A percentile compares a stretch with the other conserved stretches of the same genome.
phyloP scores from a whole-genome alignment of 371 early-diverging fungal species.

The Dichotomocladium elegans region DNA sequence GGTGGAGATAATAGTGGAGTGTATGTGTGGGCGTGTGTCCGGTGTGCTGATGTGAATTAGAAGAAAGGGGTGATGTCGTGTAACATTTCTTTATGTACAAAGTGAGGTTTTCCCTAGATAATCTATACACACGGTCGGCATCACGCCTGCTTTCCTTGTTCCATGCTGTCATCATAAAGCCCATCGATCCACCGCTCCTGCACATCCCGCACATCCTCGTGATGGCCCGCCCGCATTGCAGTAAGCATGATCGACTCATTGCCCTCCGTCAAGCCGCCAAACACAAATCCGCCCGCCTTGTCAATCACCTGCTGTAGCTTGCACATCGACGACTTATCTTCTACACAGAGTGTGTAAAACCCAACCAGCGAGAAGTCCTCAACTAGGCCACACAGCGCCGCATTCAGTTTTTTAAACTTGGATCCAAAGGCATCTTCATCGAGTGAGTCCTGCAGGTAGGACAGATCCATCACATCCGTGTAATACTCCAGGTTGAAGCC shows the following conservation, averaged over 20 bases:
- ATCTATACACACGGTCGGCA: neutral
- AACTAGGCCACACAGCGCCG: slow-evolving; percentile 82
- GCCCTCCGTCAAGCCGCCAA: slow-evolving; percentile 77
- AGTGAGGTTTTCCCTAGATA: neutral
- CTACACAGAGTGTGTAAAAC: slow-evolving; percentile 85
- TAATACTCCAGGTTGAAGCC: slow-evolving; percentile 91
- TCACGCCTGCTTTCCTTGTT: neutral
- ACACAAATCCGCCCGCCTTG: slow-evolving; percentile 90
- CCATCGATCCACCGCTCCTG: slow-evolving; percentile 60
- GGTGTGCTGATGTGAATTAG: too few relatives aligned
- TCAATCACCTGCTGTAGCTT: slow-evolving; percentile 78
- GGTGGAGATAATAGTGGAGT: slow-evolving; percentile 1
- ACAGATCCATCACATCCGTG: slow-evolving; percentile 89
- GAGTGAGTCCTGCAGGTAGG: slow-evolving; percentile 72
- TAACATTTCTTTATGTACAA: neutral
- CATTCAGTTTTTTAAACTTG: slow-evolving; percentile 71
- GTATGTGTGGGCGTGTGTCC: neutral
- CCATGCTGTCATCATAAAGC: neutral
- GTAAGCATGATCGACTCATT: slow-evolving; percentile 76
- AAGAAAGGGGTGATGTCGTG: slow-evolving; percentile 3
- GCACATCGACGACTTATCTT: slow-evolving; percentile 83
- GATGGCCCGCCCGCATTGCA: slow-evolving; percentile 53
- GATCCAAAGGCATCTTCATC: slow-evolving; percentile 66
- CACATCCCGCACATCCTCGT: slow-evolving; percentile 55
- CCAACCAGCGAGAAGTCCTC: slow-evolving; percentile 90